Base-by-base conservation (phyloP, 2,329 filamentous ascomycete genomes). In the Monilinia laxa region DNA sequence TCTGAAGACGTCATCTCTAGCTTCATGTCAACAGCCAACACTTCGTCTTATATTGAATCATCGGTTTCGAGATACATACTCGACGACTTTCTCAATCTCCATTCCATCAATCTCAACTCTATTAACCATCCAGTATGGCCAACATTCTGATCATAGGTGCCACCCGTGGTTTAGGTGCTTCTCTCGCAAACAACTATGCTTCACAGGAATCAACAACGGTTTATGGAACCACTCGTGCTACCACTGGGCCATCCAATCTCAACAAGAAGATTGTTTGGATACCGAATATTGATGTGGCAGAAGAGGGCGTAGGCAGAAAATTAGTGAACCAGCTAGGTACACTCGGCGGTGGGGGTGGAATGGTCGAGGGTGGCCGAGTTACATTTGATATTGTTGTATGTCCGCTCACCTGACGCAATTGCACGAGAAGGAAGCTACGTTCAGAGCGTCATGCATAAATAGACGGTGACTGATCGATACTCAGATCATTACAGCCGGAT, bases 401-500 rank as follows among this genome's bases (percentile, higher is more conserved):
- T 73, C n/a, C 45, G 14, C 28, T 16, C 57, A 23, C 20, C 16
- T 20, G 23, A 68, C 23, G n/a, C n/a, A 16, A 14, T 42, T 38
- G n/a, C 53, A 28, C 47, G 5, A 31, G 11, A 57, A 31, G 31
- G 23, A 38, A 16, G 47, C 31, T 52, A 47, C 12, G 42, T 20
- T 35, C 47, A 60, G 10, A 35, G 18, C 23, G 4, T 23, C n/a
- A 12, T 23, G 28, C 31, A 42, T 23, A 10, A 25, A 2, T 25
- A 38, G 3, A 28, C 4, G 53, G 10, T 55, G 38, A 59, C 77
- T 79, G 4, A 67, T 65, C n/a, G 2, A 35, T 59, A n/a, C n/a
- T 42, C 77, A 88, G 75, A 85, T 91, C 73, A 86, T 92, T 71
- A 86, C 86, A 3, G 89, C 89, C 0, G 89, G 89, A 10, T 86